Evolutionary conservation across 805 yeast genomes (phyloP).

Genomic region (Blastobotrys parvus): DNA sequence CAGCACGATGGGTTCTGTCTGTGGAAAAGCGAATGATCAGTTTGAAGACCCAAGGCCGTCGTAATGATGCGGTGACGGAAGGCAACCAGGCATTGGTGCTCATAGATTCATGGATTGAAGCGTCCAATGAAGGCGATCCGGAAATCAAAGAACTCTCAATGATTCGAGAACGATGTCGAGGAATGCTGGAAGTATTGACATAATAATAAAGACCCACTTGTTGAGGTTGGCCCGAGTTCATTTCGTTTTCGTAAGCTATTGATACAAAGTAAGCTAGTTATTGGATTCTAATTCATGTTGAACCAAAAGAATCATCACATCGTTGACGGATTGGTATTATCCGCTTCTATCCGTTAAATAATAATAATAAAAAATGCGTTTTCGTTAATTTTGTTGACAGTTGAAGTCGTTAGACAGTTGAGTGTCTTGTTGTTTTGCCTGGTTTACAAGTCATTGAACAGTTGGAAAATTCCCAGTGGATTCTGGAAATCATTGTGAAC

Average conservation of each 20-base stretch:
- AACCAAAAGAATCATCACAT: neutral
- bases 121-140: neutral
- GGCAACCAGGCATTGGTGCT: slow-evolving; percentile 2
- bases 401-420: no score
- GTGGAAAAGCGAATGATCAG: neutral
- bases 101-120: slow-evolving; percentile 2
- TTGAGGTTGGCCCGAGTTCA: no score
- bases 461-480: slow-evolving; percentile 24
- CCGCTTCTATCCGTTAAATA: no score
- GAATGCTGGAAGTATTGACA: slow-evolving; percentile 1
- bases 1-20: slow-evolving; percentile 2
- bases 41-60: neutral
- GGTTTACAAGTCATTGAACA: slow-evolving; percentile 15
- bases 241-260: no score
- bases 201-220: neutral
- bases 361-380: no score
- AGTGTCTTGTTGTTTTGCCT: no score
- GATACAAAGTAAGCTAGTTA: neutral
- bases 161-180: slow-evolving; percentile 1
- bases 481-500: slow-evolving; percentile 73
- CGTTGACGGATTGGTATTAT: no score
- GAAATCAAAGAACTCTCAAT: neutral
- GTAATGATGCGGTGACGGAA: neutral
- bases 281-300: neutral
- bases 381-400: no score